phyloP scores from a whole-genome alignment of 306 rosid species.

The Phaseolus lunatus region DNA sequence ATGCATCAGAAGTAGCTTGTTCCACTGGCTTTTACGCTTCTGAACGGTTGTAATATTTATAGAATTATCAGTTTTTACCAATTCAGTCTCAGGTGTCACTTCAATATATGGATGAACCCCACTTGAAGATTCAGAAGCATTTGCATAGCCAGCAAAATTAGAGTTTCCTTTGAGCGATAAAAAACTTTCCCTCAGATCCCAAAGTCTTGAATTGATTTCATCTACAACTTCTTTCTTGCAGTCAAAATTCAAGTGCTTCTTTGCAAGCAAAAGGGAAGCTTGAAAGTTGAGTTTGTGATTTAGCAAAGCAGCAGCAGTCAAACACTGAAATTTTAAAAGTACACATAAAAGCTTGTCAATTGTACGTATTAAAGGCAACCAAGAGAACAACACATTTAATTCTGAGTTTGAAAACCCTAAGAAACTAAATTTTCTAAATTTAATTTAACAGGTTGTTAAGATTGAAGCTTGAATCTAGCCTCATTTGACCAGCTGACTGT shows the following conservation, averaged over 20 bases:
- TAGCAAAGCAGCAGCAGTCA: slow-evolving; percentile 75
- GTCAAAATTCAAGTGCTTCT: slow-evolving; percentile 65
- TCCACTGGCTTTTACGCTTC: slow-evolving; percentile 54
- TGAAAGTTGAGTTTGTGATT: slow-evolving; percentile 70
- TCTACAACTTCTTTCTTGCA: slow-evolving; percentile 71
- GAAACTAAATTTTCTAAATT: not conserved
- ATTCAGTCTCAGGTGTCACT: slow-evolving; percentile 36
- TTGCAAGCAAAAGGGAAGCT: slow-evolving; percentile 74
- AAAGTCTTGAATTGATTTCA: slow-evolving; percentile 59
- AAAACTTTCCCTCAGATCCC: slow-evolving; percentile 64
- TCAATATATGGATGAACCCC: slow-evolving; percentile 35
- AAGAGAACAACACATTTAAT: slow-evolving; percentile 17
- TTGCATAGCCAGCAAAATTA: slow-evolving; percentile 48
- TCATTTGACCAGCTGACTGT: slow-evolving; percentile 8
- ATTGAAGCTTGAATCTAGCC: slow-evolving; percentile 15
- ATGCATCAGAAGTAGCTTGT: slow-evolving; percentile 59
- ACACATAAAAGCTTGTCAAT: slow-evolving; percentile 38
- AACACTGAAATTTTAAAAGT: slow-evolving; percentile 71
- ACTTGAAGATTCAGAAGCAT: slow-evolving; percentile 45
- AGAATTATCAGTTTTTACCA: slow-evolving; percentile 48
- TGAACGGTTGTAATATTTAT: slow-evolving; percentile 58
- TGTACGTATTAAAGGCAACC: slow-evolving; percentile 29
- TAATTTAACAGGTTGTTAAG: slow-evolving; percentile 3
- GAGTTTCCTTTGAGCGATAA: slow-evolving; percentile 44
- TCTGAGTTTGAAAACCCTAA: not conserved